Evolutionary conservation across 345 rosid genomes (phyloP), one percentile per base, ranked within the genome.

Genomic region (Angophora floribunda): DNA sequence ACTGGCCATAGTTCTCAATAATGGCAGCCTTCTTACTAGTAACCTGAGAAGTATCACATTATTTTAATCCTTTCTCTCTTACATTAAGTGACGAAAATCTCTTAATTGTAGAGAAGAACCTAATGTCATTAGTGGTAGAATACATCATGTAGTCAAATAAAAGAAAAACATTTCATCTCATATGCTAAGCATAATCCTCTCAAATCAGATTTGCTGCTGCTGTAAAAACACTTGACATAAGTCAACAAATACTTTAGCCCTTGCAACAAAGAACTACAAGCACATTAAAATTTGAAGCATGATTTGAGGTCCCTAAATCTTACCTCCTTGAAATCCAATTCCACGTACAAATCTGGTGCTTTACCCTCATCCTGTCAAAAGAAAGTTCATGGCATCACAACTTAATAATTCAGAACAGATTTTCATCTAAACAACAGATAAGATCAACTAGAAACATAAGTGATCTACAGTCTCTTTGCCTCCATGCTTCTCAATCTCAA

Each of bases 271-370:
- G 26, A 41, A 6, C 14, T 41, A 41, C 84, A 75, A 75, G 28
- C 84, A 41, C 28, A 41, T 41, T 75, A 19, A 75, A 75, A 41
- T 75, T 75, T 0, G 49, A 75, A 75, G 84, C 84, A 75, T 11
- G 28, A 52, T 51, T 85, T 86, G 85, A 47, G 88, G 30, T 87
- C 87, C 50, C 89, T 89, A 75, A 75, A 91, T 50, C 55, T 75
- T 87, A 98, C 99, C 99, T 98, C 98, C 91, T 94, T 95, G 90
- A 96, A 98, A 93, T 97, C 99, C 91, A 98, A 92, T 93, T 98
- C 99, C 89, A 98, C 99, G 30, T 96, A 97, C 87, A 98, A 89
- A 91, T 90, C 85, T 16, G 99, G 98, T 24, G 95, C 95, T 90
- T 91, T 95, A 50, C 96, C 98, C 90, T 98, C 98, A 88, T 95